Evolutionary conservation across 768 basidiomycete genomes (phyloP).

Genomic region (Asterophora parasitica): DNA sequence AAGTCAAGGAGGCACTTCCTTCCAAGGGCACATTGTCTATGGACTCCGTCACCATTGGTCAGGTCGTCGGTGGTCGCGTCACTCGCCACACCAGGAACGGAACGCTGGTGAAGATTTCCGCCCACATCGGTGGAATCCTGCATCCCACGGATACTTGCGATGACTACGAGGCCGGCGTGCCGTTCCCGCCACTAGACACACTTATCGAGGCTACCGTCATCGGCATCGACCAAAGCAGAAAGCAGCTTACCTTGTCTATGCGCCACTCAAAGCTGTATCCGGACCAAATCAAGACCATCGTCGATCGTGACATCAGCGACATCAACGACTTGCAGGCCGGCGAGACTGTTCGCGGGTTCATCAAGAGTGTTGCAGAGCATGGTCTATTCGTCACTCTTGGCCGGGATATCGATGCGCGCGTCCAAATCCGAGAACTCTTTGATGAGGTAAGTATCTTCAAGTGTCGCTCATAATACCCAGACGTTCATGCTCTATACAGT

Average conservation of each 20-base stretch:
- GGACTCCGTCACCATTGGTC: conserved; percentile 65
- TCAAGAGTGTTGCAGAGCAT: conserved; percentile 82
- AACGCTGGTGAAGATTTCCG: conserved; percentile 70
- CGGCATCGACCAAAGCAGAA: conserved; percentile 57
- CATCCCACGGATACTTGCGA: conserved; percentile 82
- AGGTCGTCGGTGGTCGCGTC: conserved; percentile 77
- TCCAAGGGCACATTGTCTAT: conserved; percentile 53
- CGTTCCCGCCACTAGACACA: conserved; percentile 59
- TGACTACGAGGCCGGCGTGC: conserved; percentile 57
- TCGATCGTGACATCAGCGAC: conserved; percentile 65
- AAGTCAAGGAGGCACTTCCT: conserved; percentile 43
- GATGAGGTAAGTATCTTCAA: conserved; percentile 55
- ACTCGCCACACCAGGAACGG: conserved; percentile 68
- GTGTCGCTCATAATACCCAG: not conserved
- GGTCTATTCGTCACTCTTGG: conserved; percentile 89
- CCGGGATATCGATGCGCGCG: conserved; percentile 78
- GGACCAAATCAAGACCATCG: conserved; percentile 40
- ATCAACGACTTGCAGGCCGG: conserved; percentile 66
- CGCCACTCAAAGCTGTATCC: conserved; percentile 67
- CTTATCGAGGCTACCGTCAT: conserved; percentile 71
- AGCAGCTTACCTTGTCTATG: conserved; percentile 75
- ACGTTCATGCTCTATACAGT: conserved; percentile 43
- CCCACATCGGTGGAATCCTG: conserved; percentile 68
- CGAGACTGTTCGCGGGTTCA: conserved; percentile 77
- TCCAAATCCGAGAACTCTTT: conserved; percentile 92